A percentile compares a stretch with the other conserved stretches of the same genome.
Conservation (phyloP, 106 monocot species). For the Chionographis japonica region DNA sequence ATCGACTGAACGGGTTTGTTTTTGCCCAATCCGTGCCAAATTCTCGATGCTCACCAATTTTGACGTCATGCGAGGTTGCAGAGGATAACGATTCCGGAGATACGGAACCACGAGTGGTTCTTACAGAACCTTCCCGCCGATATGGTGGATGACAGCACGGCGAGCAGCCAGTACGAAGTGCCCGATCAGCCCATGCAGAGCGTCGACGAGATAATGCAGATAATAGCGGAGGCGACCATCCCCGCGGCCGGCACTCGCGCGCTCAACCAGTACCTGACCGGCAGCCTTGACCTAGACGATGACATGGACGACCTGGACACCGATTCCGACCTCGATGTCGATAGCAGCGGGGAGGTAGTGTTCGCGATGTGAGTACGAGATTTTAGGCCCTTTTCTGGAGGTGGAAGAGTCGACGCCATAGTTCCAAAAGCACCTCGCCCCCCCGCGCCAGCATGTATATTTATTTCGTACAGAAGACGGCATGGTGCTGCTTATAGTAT, state of each 20-base stretch:
- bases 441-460: too few species aligned
- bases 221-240: conserved; percentile 61
- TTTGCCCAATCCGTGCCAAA: not conserved
- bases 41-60: not conserved
- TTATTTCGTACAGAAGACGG: too few species aligned
- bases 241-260: conserved; percentile 52
- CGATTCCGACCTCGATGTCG: conserved; percentile 72
- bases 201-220: too few species aligned
- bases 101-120: conserved; percentile 73
- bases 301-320: conserved; percentile 78
- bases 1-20: too few species aligned
- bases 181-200: conserved; percentile 1
- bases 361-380: conserved; percentile 50
- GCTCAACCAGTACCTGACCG: conserved; percentile 35
- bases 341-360: conserved; percentile 81
- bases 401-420: not conserved
- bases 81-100: conserved; percentile 78
- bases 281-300: conserved; percentile 58
- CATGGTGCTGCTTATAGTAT: too few species aligned
- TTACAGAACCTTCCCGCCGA: conserved; percentile 65
- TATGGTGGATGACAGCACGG: conserved; percentile 55
- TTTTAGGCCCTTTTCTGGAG: not conserved
- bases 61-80: conserved; percentile 10
- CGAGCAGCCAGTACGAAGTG: conserved; percentile 49
- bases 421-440: too few species aligned